phyloP scores from a whole-genome alignment of 768 basidiomycete genomes.

The Tricholoma sp. region DNA sequence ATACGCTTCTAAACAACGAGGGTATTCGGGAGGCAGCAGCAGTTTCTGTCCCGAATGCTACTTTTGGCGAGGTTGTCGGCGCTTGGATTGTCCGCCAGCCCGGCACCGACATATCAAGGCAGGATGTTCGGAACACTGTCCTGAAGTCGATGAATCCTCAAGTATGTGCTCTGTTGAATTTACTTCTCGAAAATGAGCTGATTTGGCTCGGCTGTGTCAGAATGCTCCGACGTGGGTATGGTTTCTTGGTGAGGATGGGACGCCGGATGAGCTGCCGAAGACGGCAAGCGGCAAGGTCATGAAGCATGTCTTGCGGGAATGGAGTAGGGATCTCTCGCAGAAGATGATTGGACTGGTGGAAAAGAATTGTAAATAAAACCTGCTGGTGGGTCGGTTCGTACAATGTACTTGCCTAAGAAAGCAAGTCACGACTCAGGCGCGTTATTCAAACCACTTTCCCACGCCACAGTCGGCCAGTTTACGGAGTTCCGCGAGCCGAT shows the following conservation, averaged over 20 bases:
- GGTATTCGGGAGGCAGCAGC: conserved; percentile 68
- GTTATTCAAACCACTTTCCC: too few species aligned
- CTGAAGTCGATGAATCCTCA: conserved; percentile 70
- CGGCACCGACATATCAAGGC: conserved; percentile 34
- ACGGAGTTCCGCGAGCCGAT: too few species aligned
- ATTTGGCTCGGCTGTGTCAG: conserved; percentile 28
- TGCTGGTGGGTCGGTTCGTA: too few species aligned
- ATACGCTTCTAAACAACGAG: conserved; percentile 51
- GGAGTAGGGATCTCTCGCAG: conserved; percentile 55
- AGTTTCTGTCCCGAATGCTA: conserved; percentile 62
- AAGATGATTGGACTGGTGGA: conserved; percentile 35
- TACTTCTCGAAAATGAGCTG: background rate
- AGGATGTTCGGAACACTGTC: conserved; percentile 53
- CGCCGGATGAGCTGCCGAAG: conserved; percentile 61
- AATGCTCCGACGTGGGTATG: conserved; percentile 81
- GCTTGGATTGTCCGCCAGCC: conserved; percentile 65
- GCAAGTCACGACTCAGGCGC: too few species aligned
- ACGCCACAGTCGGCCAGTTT: too few species aligned
- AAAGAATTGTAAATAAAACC: background rate
- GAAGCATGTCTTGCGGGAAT: conserved; percentile 72
- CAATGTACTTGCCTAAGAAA: too few species aligned
- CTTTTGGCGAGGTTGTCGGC: conserved; percentile 77
- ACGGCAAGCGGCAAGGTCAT: conserved; percentile 85
- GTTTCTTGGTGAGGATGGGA: conserved; percentile 69
- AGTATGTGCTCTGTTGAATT: conserved; percentile 31